Evolutionary conservation across 164 flowering plant species (phyloP).

Genomic region (Vitis amurensis): DNA sequence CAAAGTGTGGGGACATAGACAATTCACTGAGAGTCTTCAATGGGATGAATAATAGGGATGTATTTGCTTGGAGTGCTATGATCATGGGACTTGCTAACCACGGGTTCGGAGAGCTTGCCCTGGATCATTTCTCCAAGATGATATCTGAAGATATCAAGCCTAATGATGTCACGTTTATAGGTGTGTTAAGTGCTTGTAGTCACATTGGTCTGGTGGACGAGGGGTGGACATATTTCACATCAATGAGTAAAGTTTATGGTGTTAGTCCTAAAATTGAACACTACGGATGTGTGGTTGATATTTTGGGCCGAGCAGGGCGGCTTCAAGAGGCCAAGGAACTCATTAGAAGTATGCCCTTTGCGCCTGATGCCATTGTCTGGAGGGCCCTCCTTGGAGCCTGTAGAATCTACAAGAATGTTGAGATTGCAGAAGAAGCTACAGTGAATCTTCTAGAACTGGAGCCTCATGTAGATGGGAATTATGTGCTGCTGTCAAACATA

Average conservation of each 20-base stretch:
- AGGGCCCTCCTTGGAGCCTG: constrained; percentile 38
- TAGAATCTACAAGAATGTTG: constrained; percentile 27
- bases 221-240: constrained; percentile 25
- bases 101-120: constrained; percentile 29
- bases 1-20: constrained; percentile 39
- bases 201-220: constrained; percentile 31
- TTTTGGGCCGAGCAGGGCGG: constrained; percentile 31
- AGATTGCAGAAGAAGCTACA: constrained; percentile 31
- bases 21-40: constrained; percentile 25
- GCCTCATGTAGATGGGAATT: constrained; percentile 35
- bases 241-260: constrained; percentile 26
- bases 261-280: constrained; percentile 34
- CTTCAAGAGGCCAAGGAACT: constrained; percentile 33
- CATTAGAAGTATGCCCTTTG: constrained; percentile 30
- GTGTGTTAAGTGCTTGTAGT: constrained; percentile 33
- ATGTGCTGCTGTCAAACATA: constrained; percentile 34
- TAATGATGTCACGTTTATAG: constrained; percentile 32
- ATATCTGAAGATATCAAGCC: constrained; percentile 24
- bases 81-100: constrained; percentile 40
- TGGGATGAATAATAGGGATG: constrained; percentile 27
- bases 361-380: constrained; percentile 39
- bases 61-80: constrained; percentile 32
- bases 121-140: constrained; percentile 34
- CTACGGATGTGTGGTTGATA: constrained; percentile 43
- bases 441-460: constrained; percentile 32